phyloP scores from a whole-genome alignment of 1,139 yeast genomes.

The Lodderomyces beijingensis region DNA sequence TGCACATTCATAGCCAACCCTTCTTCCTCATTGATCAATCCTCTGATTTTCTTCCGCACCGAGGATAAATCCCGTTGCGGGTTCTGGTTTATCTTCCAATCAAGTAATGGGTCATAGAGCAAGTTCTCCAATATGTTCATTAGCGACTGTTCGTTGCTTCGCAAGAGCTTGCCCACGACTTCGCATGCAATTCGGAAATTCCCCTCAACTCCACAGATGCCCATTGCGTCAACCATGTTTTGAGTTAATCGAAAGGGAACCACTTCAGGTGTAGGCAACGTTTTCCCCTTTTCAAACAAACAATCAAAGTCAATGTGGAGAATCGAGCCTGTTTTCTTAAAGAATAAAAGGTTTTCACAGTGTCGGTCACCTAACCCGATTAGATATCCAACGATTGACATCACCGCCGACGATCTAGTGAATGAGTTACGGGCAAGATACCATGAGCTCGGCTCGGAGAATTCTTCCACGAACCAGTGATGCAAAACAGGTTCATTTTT shows the following conservation, averaged over 20 bases:
- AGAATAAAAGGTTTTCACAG: slow-evolving; percentile 81
- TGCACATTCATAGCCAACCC: slow-evolving; percentile 85
- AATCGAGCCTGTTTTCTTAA: slow-evolving; percentile 71
- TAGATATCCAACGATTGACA: slow-evolving; percentile 96
- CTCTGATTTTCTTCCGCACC: slow-evolving; percentile 78
- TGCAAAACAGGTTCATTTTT: slow-evolving; percentile 73
- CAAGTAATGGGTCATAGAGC: slow-evolving; percentile 86
- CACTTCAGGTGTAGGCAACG: slow-evolving; percentile 75
- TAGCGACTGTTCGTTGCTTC: slow-evolving; percentile 80
- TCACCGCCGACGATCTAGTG: slow-evolving; percentile 83
- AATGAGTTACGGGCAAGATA: slow-evolving; percentile 70
- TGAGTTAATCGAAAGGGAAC: slow-evolving; percentile 92
- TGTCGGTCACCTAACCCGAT: slow-evolving; percentile 94
- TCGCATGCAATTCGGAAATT: slow-evolving; percentile 83
- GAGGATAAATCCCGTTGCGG: slow-evolving; percentile 71
- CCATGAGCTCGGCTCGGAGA: slow-evolving; percentile 91
- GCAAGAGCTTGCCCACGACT: slow-evolving; percentile 67
- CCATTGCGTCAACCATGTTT: slow-evolving; percentile 88
- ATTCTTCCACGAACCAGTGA: slow-evolving; percentile 83
- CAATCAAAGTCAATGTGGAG: slow-evolving; percentile 97
- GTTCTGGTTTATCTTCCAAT: slow-evolving; percentile 48
- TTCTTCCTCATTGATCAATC: slow-evolving; percentile 70
- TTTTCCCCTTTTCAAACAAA: slow-evolving; percentile 78
- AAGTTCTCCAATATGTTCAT: slow-evolving; percentile 92
- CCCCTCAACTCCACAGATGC: slow-evolving; percentile 88